Base-by-base conservation (phyloP, 2,329 filamentous ascomycete species). In the Aspergillus chevalieri region DNA sequence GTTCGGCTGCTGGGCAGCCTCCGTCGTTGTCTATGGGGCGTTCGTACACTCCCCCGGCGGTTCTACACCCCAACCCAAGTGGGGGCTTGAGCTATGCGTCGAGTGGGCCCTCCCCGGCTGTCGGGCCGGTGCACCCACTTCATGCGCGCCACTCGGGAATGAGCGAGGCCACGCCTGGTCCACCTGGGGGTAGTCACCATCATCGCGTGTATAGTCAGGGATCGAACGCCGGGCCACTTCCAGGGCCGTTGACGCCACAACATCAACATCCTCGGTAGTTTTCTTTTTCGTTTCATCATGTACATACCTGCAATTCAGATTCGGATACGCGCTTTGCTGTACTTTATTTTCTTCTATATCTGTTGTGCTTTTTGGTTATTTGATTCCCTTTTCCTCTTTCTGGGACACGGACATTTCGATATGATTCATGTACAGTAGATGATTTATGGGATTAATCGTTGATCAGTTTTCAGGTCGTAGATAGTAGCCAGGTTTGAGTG, bases 141-240 rank as follows among this genome's bases (percentile, higher is more conserved):
- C 64, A 65, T 26, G 54, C 60, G 49, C 62, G 66, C 39, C 57
- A 63, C 14, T 46, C 59, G 2, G 62, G 54, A 14, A 63, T 64
- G 36, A 52, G 50, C 9, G 65, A 66, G 12, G 41, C 53, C 36
- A 46, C 55, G 1, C 51, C 62, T 17, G 56, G 59, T 9, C 53
- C 61, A 6, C 57, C 38, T 19, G 38, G 38, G 5, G 17, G 38
- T 12, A 41, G 38, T 22, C 38, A 56, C 10, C 68, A 70, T 52
- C 65, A 70, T 47, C 65, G 67, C 15, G 67, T 64, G 6, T 70
- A 69, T 54, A 70, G 68, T 39, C 67, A 70, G 48, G 65, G 67
- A 8, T 67, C 65, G 2, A 57, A 58, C 47, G 49, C 60, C 21
- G 62, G 64, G 5, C 55, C 57, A n/a, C 53, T 61, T 41, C 59